Conservation (phyloP, 768 basidiomycete genomes). For the Leccinum obscurum region DNA sequence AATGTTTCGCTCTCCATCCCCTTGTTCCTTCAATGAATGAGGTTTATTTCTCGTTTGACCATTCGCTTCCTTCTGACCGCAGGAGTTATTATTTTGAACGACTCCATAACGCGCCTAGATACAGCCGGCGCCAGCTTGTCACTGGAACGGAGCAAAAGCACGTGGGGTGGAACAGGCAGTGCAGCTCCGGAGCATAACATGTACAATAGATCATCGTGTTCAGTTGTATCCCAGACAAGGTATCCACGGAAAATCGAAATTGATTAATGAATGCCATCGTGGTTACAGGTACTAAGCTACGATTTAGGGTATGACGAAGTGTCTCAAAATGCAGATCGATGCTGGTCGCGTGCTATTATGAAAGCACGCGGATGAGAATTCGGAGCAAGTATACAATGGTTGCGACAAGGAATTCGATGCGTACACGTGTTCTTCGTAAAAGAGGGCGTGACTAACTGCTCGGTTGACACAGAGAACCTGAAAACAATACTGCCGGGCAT, state of each 20-base stretch:
- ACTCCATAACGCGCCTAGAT: no score
- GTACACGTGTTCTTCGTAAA: constrained; percentile 2
- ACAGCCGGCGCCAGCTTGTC: no score
- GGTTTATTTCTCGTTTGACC: no score
- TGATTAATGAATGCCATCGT: constrained; percentile 1
- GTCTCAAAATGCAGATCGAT: constrained; percentile 1
- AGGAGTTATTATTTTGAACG: no score
- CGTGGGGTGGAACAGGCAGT: no score
- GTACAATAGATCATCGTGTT: no score
- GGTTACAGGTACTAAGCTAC: constrained; percentile 11
- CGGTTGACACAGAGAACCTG: constrained; percentile 1
- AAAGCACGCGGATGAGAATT: constrained; percentile 1
- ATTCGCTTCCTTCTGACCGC: no score
- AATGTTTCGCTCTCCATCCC: no score
- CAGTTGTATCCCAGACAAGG: not conserved
- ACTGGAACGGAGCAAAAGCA: no score
- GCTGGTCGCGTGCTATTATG: not conserved
- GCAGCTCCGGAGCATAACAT: no score
- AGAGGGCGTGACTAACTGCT: not conserved
- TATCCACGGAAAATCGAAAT: not conserved
- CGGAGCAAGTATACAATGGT: constrained; percentile 9
- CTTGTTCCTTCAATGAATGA: no score
- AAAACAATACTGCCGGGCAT: not conserved
- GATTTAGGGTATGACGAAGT: constrained; percentile 14
- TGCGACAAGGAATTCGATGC: constrained; percentile 2